Evolutionary conservation across 305 asterid genomes (phyloP), one percentile per base, ranked within the genome.

Genomic region (Withania somnifera): DNA sequence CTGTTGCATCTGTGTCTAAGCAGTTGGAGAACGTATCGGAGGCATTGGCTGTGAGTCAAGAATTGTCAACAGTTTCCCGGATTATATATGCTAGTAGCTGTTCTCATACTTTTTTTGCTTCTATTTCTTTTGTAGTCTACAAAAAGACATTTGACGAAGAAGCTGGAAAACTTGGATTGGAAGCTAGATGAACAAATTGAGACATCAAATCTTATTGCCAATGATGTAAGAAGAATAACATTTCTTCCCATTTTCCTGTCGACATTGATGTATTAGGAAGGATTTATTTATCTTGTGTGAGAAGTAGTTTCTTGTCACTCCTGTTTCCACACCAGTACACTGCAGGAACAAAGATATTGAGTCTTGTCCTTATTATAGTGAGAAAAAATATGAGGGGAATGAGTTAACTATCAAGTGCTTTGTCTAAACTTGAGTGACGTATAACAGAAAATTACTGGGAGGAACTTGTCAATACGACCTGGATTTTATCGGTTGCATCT

Each of bases 151-250:
- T 86, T 93, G 83, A 60, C 97, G 42, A 91, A 91, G 89, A 90
- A 86, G 87, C 89, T 93, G 83, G 97, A 93, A 85, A 89, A 80
- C 87, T 88, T 93, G 89, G 97, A 93, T 45, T 88, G 92, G 93
- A 93, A 93, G 88, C 56, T 92, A 84, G 97, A 93, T 78, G 97
- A 91, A 87, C 97, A 92, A 88, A 90, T 84, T 86, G 94, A 92
- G 81, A 86, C 83, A 58, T 90, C 97, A 28, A 90, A 88, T 84
- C 89, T 87, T 83, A 83, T 93, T 77, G 78, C 89, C 84, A 86
- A 86, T 84, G 97, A 93, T 87, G 97, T 93, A 93, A 19, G 94
- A 64, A 85, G 47, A 51, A 28, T 6, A 76, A 17, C 11, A 28
- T 17, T 76, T 76, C 47, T 76, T 51, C 28, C 80, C 30, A 0